Conservation (phyloP, 768 basidiomycete genomes). For the Tricholoma sp. region DNA sequence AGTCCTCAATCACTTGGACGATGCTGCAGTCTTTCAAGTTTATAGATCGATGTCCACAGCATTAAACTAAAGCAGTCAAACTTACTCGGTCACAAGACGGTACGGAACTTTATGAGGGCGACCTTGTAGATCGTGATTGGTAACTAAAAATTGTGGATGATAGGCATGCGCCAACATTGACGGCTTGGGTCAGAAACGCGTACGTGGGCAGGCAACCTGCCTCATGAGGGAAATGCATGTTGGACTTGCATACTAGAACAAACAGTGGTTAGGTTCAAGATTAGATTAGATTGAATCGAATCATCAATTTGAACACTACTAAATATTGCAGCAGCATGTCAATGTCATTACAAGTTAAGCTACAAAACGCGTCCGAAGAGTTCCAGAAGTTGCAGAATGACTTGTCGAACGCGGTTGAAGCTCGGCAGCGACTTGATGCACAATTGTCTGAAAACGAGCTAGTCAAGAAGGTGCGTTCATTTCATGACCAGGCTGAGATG, state of each 20-base stretch:
- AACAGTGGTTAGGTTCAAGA: no score
- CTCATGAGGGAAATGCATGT: neutral
- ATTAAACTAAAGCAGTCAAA: neutral
- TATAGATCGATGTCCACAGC: neutral
- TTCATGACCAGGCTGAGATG: neutral
- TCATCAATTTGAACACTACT: neutral
- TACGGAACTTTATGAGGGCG: neutral
- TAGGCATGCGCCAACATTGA: neutral
- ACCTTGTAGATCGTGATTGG: neutral
- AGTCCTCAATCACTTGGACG: no score
- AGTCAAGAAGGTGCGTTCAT: slow-evolving; percentile 69
- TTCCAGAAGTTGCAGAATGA: slow-evolving; percentile 82
- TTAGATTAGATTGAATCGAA: neutral
- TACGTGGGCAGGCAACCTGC: neutral
- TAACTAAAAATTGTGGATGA: neutral
- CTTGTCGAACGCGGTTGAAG: slow-evolving; percentile 67
- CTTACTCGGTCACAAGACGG: neutral
- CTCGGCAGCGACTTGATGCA: slow-evolving; percentile 81
- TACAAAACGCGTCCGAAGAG: slow-evolving; percentile 67
- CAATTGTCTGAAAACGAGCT: slow-evolving; percentile 89
- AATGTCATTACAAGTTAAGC: slow-evolving; percentile 48
- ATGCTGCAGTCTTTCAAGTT: neutral
- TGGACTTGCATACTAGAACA: no score
- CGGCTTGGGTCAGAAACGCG: neutral
- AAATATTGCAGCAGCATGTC: slow-evolving; percentile 27